Percentiles rank a stretch among this genome's conserved stretches.
Conservation (phyloP, 371 early-diverging fungal genomes). For the Blakeslea trispora region DNA sequence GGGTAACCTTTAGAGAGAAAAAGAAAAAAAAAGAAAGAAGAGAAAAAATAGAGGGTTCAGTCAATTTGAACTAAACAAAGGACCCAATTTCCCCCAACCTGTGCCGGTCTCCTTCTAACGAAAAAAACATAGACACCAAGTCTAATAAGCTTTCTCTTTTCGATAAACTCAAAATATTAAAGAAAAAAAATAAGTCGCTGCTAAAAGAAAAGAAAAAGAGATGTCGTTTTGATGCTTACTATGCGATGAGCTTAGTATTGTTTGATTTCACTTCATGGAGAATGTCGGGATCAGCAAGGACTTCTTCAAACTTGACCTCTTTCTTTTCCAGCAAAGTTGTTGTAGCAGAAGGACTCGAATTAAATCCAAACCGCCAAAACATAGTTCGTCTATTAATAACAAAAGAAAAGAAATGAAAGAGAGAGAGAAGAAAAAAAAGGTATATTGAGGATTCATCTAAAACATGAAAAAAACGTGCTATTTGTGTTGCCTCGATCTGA, state of each 20-base stretch:
- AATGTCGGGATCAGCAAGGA: slow-evolving; percentile 82
- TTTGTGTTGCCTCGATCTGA: too few species aligned
- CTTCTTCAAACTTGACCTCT: slow-evolving; percentile 72
- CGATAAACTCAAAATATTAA: too few species aligned
- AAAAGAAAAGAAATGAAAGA: not conserved
- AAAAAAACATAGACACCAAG: not conserved
- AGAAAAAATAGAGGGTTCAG: too few species aligned
- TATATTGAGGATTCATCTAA: too few species aligned
- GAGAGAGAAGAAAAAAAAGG: not conserved
- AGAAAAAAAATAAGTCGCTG: too few species aligned
- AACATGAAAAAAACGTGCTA: too few species aligned
- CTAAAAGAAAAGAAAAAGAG: too few species aligned
- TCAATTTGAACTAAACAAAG: not conserved
- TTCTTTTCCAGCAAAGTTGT: slow-evolving; percentile 80
- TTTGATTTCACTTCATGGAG: slow-evolving; percentile 86
- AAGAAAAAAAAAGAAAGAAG: too few species aligned
- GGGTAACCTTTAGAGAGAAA: slow-evolving; percentile 61
- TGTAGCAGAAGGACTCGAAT: slow-evolving; percentile 66
- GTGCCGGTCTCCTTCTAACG: slow-evolving; percentile 31
- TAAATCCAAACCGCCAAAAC: slow-evolving; percentile 87
- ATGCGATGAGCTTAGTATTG: slow-evolving; percentile 79
- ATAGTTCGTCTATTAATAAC: slow-evolving; percentile 39
- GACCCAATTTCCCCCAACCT: slow-evolving; percentile 10
- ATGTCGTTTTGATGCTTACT: slow-evolving; percentile 51
- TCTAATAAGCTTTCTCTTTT: slow-evolving; percentile 5